Percentiles rank a stretch among this genome's conserved stretches.
Evolutionary conservation across 2,329 filamentous ascomycete species (phyloP).

Genomic region (Neofusicoccum ribis): DNA sequence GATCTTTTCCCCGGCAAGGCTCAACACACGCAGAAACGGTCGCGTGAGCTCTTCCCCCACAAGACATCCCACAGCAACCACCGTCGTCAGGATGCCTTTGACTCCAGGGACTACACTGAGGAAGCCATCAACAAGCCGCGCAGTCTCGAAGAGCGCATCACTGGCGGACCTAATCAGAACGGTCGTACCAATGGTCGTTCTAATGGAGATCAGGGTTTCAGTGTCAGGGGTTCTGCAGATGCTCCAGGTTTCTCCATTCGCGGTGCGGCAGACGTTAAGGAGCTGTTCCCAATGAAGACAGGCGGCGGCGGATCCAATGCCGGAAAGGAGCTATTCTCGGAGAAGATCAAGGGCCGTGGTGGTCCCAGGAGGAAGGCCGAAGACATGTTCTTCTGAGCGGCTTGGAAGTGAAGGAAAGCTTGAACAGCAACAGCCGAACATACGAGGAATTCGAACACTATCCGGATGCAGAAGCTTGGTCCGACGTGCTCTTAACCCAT

Average conservation of each 20-base stretch:
- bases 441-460: no score
- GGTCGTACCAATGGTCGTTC: background rate
- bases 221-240: constrained; percentile 19
- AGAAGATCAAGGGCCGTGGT: constrained; percentile 33
- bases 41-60: constrained; percentile 40
- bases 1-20: constrained; percentile 24
- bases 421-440: no score
- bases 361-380: constrained; percentile 30
- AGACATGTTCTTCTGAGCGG: constrained; percentile 26
- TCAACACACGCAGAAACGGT: constrained; percentile 22
- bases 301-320: constrained; percentile 22
- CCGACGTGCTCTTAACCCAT: no score
- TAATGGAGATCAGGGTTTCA: constrained; percentile 19
- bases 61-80: constrained; percentile 42
- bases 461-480: no score
- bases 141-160: constrained; percentile 21
- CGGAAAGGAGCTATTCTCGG: constrained; percentile 34
- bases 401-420: background rate
- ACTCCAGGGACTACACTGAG: constrained; percentile 30
- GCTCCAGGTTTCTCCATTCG: constrained; percentile 31
- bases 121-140: constrained; percentile 17
- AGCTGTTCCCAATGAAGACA: constrained; percentile 21
- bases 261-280: constrained; percentile 21
- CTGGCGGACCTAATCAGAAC: constrained; percentile 7
- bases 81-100: constrained; percentile 45